phyloP scores from a whole-genome alignment of 164 flowering plant species.

The Santalum album region DNA sequence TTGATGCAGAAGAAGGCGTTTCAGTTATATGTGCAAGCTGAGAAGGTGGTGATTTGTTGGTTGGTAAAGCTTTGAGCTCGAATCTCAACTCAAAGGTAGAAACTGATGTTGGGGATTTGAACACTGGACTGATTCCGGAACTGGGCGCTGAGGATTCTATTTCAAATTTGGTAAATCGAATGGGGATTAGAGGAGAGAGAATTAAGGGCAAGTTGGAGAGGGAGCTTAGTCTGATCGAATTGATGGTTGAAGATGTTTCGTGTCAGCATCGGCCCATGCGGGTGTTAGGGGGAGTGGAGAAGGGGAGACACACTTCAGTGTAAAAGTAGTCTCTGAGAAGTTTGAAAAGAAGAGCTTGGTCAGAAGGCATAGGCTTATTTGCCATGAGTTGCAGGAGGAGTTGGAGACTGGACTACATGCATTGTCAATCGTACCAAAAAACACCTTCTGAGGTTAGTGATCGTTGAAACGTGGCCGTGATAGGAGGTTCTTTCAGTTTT shows the following conservation, averaged over 20 bases:
- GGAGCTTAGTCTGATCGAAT: slow-evolving; percentile 54
- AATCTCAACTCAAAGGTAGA: no score
- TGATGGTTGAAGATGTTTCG: slow-evolving; percentile 72
- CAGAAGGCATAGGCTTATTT: slow-evolving; percentile 77
- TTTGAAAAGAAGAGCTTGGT: slow-evolving; percentile 90
- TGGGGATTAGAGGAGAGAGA: slow-evolving; percentile 58
- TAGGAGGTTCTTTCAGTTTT: slow-evolving; percentile 16
- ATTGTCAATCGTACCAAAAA: slow-evolving; percentile 79
- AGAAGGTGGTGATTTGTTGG: neutral
- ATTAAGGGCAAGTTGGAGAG: slow-evolving; percentile 54
- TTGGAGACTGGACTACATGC: slow-evolving; percentile 86
- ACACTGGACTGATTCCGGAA: neutral
- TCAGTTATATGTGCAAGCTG: slow-evolving; percentile 35
- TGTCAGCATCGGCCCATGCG: slow-evolving; percentile 90
- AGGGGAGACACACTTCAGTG: slow-evolving; percentile 91
- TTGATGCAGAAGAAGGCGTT: slow-evolving; percentile 88
- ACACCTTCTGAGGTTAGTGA: slow-evolving; percentile 56
- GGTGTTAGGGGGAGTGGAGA: slow-evolving; percentile 57
- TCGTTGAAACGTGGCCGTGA: slow-evolving; percentile 9
- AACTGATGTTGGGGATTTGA: neutral
- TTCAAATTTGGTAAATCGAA: neutral
- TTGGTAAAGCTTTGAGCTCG: no score
- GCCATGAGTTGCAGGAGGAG: slow-evolving; percentile 68
- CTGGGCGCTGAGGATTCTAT: neutral
- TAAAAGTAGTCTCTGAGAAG: slow-evolving; percentile 64